Base-by-base conservation (phyloP, 352 stramenopile genomes). In the Phytophthora pini region DNA sequence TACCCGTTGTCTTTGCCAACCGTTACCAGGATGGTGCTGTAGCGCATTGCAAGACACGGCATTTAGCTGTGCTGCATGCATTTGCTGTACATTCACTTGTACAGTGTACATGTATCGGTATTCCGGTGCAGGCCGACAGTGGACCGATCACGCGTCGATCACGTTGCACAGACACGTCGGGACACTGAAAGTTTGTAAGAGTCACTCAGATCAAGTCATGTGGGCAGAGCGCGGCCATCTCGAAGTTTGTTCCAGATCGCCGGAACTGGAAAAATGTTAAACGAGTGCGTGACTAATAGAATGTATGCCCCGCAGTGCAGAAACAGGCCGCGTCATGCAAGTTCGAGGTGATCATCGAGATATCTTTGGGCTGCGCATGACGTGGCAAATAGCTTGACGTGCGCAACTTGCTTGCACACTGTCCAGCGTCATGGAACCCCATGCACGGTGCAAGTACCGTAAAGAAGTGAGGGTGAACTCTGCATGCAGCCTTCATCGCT, bases 211-310 rank as follows among this genome's bases (percentile, higher is more conserved):
- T 52, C 45, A 52, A 48, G 40, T 22, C 24, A 36, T 45, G 11
- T 57, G 15, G 3, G 15, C 11, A 64, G 24, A 49, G 27, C 24
- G 2, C 4, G 15, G 10, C 11, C 34, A 36, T 36, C 60, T 61
- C 8, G 40, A 67, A 67, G 31, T 67, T 41, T 54, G 8, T 55
- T 67, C 48, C 40, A 66, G 51, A 43, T 52, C 51, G 9, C 40
- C 41, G 49, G 51, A 67, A 54, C 50, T 31, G 58, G 59, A 41
- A 67, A 60, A 43, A 39, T 61, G 58, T 66, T 61, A 61, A 66
- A 66, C 29, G n/a, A 4, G 32, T 8, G 10, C 17, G 26, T 46
- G 58, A 54, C 31, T 54, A 26, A 46, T 26, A 56, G 45, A 56
- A 31, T 61, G 31, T 61, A 58, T 58, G 34, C 11, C 17, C 1